A percentile compares a stretch with the other conserved stretches of the same genome.
phyloP scores from a whole-genome alignment of 495 filamentous ascomycete species.

The Cercophora sp. region DNA sequence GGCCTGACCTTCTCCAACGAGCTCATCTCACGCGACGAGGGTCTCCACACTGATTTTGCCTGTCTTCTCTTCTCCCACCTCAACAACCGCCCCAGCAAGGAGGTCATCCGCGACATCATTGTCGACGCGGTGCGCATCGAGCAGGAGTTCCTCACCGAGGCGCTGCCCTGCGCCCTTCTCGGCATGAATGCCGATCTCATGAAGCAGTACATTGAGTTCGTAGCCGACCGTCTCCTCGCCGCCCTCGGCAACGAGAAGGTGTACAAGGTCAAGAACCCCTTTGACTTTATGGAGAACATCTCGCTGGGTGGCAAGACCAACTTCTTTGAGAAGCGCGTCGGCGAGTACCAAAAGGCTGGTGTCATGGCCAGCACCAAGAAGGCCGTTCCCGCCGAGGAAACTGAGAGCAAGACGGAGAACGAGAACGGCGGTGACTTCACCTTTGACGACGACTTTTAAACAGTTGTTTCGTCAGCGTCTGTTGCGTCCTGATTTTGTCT shows the following conservation, averaged over 20 bases:
- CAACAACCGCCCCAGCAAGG: constrained; percentile 78
- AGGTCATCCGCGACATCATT: constrained; percentile 82
- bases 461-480: too few relatives aligned
- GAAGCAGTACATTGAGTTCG: constrained; percentile 99
- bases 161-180: constrained; percentile 83
- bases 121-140: constrained; percentile 91
- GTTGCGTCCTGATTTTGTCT: too few relatives aligned
- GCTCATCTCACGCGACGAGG: constrained; percentile 98
- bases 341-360: constrained; percentile 98
- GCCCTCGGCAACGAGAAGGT: constrained; percentile 90
- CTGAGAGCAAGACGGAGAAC: constrained; percentile 47
- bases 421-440: constrained; percentile 74
- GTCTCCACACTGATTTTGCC: constrained; percentile 98
- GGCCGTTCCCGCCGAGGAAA: constrained; percentile 42
- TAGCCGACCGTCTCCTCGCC: constrained; percentile 89
- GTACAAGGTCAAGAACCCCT: constrained; percentile 90
- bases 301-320: constrained; percentile 98
- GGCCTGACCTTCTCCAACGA: constrained; percentile 99
- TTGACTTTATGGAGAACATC: constrained; percentile 99
- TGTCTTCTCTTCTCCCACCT: constrained; percentile 95
- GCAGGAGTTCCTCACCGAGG: constrained; percentile 96
- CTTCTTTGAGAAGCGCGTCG: constrained; percentile 99
- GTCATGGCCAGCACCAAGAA: constrained; percentile 95
- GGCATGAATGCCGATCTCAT: constrained; percentile 97
- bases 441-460: constrained; percentile 97